phyloP scores from a whole-genome alignment of 345 rosid genomes.

The Laguncularia racemosa region DNA sequence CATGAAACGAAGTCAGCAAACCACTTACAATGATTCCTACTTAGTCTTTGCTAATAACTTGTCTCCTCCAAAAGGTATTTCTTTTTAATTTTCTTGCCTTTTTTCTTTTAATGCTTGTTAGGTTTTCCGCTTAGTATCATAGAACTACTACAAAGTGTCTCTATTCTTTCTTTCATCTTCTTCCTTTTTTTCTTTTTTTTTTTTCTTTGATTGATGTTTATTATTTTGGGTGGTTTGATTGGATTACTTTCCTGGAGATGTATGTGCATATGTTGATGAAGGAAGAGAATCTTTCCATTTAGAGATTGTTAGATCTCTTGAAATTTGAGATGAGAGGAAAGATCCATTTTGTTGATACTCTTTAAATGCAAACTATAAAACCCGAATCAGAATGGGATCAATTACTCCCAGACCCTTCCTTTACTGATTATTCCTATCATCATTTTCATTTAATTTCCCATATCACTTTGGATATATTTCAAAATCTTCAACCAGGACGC shows the following conservation, averaged over 20 bases:
- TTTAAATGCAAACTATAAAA: neutral
- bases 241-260: neutral
- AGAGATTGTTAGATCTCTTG: constrained; percentile 7
- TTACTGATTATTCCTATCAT: neutral
- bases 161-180: neutral
- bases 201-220: neutral
- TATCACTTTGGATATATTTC: too few species aligned
- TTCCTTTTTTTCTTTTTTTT: neutral
- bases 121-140: too few species aligned
- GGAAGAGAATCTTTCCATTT: neutral
- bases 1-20: neutral
- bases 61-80: neutral
- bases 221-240: neutral
- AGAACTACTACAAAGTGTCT: neutral
- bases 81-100: constrained; percentile 1
- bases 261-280: neutral
- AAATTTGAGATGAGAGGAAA: neutral
- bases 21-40: too few species aligned
- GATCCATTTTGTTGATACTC: neutral
- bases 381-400: neutral
- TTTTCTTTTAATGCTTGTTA: constrained; percentile 1
- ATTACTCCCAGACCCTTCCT: neutral
- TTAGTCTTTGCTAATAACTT: too few species aligned
- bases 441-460: too few species aligned
- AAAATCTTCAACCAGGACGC: too few species aligned